Base-by-base conservation (phyloP, 2,329 filamentous ascomycete genomes). In the Alternaria gansuensis region DNA sequence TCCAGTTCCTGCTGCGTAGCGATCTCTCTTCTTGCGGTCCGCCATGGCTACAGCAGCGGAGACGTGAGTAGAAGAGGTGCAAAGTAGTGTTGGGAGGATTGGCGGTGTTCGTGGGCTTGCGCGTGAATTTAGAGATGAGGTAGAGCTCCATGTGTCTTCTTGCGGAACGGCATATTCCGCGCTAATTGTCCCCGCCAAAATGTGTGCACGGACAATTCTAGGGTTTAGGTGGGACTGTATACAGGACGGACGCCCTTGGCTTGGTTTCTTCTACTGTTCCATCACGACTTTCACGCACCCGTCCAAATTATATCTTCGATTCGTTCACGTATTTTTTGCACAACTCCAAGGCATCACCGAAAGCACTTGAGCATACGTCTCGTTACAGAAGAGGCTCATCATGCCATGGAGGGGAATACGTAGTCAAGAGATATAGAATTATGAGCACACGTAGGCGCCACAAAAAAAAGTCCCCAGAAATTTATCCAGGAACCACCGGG, bases 1-100 rank as follows among this genome's bases (percentile, higher is more conserved):
- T 44, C 94, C 94, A 78, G 96, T 91, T 57, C 92, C 92, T 54
- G 95, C 92, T 54, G 95, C 95, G 82, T 98, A 98, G 57, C 91
- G 90, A 83, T 93, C 87, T 86, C 96, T 97, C 87, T 97, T 97
- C 83, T 93, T 93, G 55, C 65, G 68, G 59, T 74, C 72, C 62
- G 72, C 72, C 73, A 75, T 77, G 52, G 64, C 64, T 57, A 62
- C 58, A 54, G 65, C 49, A 55, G 69, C 63, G 39, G 60, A 48
- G 26, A 58, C 52, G 58, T 36, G 21, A 21, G 52, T 51, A 36
- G 54, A 43, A 48, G 57, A 37, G 58, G 57, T 49, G 50, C 50
- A 54, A 41, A 34, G 48, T 43, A 57, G 60, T 59, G 52, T 58
- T 48, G 55, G 46, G 50, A 55, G 46, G 41, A 51, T 40, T 62